Conservation (phyloP, 169 alveolate genomes). For the Theileria orientalis region DNA sequence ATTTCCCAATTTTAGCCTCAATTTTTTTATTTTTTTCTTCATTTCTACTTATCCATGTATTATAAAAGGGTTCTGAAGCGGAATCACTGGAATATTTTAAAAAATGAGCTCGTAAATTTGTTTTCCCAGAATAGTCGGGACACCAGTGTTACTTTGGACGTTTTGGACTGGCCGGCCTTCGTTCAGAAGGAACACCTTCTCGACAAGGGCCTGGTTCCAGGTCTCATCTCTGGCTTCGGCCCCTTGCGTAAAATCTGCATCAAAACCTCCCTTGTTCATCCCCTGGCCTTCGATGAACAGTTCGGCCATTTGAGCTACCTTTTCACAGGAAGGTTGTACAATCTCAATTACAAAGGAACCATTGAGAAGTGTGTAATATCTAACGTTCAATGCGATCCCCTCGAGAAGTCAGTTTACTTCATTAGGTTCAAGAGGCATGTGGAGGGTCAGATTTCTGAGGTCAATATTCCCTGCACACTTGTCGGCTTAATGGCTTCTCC, state of each 20-base stretch:
- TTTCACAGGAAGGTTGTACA: constrained; percentile 77
- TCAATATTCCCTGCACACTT: constrained; percentile 76
- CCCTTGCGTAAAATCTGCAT: constrained; percentile 64
- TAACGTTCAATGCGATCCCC: constrained; percentile 78
- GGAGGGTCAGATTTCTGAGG: constrained; percentile 72
- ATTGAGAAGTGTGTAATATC: constrained; percentile 73
- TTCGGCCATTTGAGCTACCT: constrained; percentile 79
- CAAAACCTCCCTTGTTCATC: constrained; percentile 53
- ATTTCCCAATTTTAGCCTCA: background rate
- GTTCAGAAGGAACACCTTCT: constrained; percentile 63
- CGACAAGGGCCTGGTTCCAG: constrained; percentile 67
- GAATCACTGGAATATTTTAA: constrained; percentile 57
- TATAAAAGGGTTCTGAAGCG: constrained; percentile 39
- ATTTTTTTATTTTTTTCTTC: background rate
- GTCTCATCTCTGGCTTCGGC: constrained; percentile 70
- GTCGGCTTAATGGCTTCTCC: constrained; percentile 85
- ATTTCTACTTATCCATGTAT: constrained; percentile 18
- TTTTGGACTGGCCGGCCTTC: constrained; percentile 53
- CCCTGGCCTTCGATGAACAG: constrained; percentile 81
- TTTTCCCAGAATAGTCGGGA: constrained; percentile 32
- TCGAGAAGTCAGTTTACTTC: constrained; percentile 77
- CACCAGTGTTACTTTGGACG: constrained; percentile 55
- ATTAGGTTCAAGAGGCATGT: constrained; percentile 78
- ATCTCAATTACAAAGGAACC: constrained; percentile 56
- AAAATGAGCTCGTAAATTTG: constrained; percentile 36